Evolutionary conservation across 2,329 filamentous ascomycete species (phyloP).

Genomic region (Amauroascus verrucosus): DNA sequence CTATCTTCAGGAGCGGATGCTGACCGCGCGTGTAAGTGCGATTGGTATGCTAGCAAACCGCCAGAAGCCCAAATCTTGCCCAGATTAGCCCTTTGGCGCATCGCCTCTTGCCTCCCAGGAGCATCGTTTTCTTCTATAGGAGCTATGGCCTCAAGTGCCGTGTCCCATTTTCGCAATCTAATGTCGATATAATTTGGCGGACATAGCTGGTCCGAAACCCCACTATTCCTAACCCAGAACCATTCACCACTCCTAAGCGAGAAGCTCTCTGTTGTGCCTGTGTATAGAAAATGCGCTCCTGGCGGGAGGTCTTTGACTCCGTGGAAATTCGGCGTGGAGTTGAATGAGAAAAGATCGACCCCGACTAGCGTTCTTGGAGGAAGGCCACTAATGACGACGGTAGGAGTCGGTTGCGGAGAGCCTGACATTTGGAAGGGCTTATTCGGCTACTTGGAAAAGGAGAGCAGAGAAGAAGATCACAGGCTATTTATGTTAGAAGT

Average conservation of each 20-base stretch:
- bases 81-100: conserved; percentile 47
- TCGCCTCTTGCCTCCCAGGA: conserved; percentile 36
- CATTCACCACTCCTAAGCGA: conserved; percentile 54
- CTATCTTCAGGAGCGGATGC: conserved; percentile 16
- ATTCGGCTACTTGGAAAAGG: neutral
- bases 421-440: conserved; percentile 13
- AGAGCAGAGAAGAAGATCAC: neutral
- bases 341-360: conserved; percentile 50
- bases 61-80: conserved; percentile 47
- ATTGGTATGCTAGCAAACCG: conserved; percentile 33
- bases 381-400: conserved; percentile 36
- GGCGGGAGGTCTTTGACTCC: conserved; percentile 50
- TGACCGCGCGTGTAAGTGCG: conserved; percentile 21
- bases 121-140: conserved; percentile 27
- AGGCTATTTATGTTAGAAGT: neutral
- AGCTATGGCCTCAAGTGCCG: conserved; percentile 28
- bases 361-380: conserved; percentile 43
- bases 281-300: conserved; percentile 54
- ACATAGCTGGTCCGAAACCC: conserved; percentile 8
- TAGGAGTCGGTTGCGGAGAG: conserved; percentile 27
- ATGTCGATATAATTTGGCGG: conserved; percentile 33
- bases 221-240: conserved; percentile 41
- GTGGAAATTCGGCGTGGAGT: conserved; percentile 50
- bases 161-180: conserved; percentile 47
- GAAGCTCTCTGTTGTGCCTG: conserved; percentile 46